Base-by-base conservation (phyloP, 495 filamentous ascomycete species). In the Filosporella fistucella region DNA sequence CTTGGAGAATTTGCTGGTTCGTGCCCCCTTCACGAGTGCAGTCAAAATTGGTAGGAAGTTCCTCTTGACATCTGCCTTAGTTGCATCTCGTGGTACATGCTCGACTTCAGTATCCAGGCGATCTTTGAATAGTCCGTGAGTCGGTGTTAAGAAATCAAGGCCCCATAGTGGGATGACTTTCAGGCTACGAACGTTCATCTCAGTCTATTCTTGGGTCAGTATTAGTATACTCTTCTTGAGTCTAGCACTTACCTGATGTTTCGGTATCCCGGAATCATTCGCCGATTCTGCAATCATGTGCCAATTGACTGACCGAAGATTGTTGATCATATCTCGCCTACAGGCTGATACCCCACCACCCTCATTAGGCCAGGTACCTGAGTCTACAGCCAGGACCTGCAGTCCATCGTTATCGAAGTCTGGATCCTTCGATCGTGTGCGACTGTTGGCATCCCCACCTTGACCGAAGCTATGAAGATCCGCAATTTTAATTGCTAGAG, bases 131-230 rank as follows among this genome's bases (percentile, higher is more conserved):
- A 84, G 65, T 22, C 81, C 81, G 53, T 85, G 81, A 11, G 71
- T 78, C 0, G 81, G 78, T 2, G 71, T 80, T 8, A 81, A 61
- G 53, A 80, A 81, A 52, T 85, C 81, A 38, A 85, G 57, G 9
- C 81, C 81, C 81, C 81, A 85, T 0, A 85, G 72, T 4, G 81
- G 81, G 33, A 85, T 68, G n/a, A 82, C 59, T 54, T 82, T 83
- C 36, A 85, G 59, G 0, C 80, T 83, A 48, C 82, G 72, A 6
- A 85, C 74, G 36, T 83, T 85, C 54, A 74, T 70, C 59, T 85
- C 81, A 12, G 48, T 45, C 48, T 51, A 25, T 8, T 6, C 2
- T 22, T 18, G 2, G 14, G 17, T 42, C 37, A 43, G 29, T 29
- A 16, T 2, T 20, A n/a, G 11, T 23, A n/a, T 30, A 44, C 2